These are phyloP conservation scores for Phytophthora aleatoria DNA, from an alignment of 352 stramenopile genomes.

Conservation along the genomic window DNA sequence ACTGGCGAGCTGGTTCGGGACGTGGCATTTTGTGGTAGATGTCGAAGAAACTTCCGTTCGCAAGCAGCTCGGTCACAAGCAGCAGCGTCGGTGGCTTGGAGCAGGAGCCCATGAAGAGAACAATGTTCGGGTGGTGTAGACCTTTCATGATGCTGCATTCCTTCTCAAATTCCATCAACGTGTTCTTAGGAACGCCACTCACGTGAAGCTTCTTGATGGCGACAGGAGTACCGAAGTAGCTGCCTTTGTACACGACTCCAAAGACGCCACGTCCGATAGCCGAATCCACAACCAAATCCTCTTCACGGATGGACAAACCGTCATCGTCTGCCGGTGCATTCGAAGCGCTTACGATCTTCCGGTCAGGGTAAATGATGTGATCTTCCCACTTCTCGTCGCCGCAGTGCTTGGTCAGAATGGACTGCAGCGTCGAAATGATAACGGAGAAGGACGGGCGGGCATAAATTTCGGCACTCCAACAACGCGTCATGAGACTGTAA, in stretches of 20 bases:
- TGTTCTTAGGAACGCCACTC: constrained; percentile 82
- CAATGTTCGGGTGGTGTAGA: constrained; percentile 97
- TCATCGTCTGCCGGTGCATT: constrained; percentile 58
- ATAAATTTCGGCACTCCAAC: constrained; percentile 75
- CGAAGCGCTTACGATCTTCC: constrained; percentile 67
- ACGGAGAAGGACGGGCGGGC: constrained; percentile 81
- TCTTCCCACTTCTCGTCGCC: constrained; percentile 85
- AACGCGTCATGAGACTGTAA: constrained; percentile 71
- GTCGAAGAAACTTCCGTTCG: constrained; percentile 87
- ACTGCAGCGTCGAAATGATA: constrained; percentile 80
- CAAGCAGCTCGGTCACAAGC: constrained; percentile 94
- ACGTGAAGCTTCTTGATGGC: constrained; percentile 88
- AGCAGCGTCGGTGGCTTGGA: constrained; percentile 95
- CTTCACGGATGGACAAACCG: constrained; percentile 77
- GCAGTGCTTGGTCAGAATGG: constrained; percentile 68
- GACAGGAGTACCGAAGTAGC: constrained; percentile 83
- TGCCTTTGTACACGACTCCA: constrained; percentile 83
- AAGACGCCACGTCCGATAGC: constrained; percentile 82
- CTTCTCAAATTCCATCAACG: constrained; percentile 82
- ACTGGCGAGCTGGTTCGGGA: constrained; percentile 54
- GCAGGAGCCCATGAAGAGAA: constrained; percentile 98
- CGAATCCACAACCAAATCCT: constrained; percentile 74
- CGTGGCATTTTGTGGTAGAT: constrained; percentile 85
- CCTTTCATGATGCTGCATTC: constrained; percentile 88
- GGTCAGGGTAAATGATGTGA: constrained; percentile 82